Conservation (phyloP, 306 rosid species). For the Pyrus bretschneideri region DNA sequence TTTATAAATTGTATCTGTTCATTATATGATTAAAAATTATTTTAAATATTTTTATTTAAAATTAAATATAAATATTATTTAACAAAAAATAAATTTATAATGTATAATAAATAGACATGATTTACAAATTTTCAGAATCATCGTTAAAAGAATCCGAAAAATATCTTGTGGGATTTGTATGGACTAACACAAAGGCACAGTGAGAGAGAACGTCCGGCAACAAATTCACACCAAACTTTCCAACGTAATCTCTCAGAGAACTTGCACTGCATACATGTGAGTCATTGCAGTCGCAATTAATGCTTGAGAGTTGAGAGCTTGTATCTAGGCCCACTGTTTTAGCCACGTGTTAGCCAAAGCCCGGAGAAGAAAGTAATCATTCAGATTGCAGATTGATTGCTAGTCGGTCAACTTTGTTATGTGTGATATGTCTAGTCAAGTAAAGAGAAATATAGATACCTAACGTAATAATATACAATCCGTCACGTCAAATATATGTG, state of each 20-base stretch:
- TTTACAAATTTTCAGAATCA: rapidly evolving
- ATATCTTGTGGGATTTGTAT: neutral
- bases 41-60: too few relatives aligned
- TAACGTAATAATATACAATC: too few relatives aligned
- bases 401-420: too few relatives aligned
- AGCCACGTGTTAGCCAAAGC: neutral
- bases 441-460: too few relatives aligned
- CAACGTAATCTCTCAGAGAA: neutral
- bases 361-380: neutral
- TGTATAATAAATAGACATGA: too few relatives aligned
- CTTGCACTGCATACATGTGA: neutral
- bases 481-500: too few relatives aligned
- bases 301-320: neutral
- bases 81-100: rapidly evolving
- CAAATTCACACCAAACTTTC: neutral
- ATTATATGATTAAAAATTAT: too few relatives aligned
- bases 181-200: neutral
- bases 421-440: too few relatives aligned
- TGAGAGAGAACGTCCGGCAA: neutral
- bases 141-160: too few relatives aligned
- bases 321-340: neutral
- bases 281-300: neutral
- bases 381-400: too few relatives aligned
- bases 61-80: too few relatives aligned
- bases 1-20: rapidly evolving